phyloP scores from a whole-genome alignment of 177 flowering plant genomes.

The Tripterygium wilfordii region DNA sequence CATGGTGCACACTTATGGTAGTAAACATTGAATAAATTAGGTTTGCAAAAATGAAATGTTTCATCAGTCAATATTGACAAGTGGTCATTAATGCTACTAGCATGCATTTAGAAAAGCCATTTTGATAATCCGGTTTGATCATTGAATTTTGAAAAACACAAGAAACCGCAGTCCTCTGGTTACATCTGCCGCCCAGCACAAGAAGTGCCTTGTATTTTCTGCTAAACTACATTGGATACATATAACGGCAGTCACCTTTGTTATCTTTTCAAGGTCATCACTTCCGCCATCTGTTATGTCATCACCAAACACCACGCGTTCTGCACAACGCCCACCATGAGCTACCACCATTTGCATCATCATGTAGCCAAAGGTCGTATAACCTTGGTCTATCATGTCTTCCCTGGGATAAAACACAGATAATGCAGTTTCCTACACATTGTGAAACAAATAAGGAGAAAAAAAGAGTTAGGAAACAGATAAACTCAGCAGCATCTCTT shows the following conservation, averaged over 20 bases:
- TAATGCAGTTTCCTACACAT: constrained; percentile 82
- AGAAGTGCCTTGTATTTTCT: too few relatives aligned
- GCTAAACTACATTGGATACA: background rate
- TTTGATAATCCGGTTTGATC: too few relatives aligned
- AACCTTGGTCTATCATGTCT: constrained; percentile 83
- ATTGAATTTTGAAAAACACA: too few relatives aligned
- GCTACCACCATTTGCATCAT: constrained; percentile 99
- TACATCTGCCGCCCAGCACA: too few relatives aligned
- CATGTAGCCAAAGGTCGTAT: constrained; percentile 95
- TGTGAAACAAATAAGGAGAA: background rate
- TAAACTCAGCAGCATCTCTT: background rate
- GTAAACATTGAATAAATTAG: too few relatives aligned
- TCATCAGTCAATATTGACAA: too few relatives aligned
- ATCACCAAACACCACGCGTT: constrained; percentile 80
- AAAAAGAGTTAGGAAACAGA: background rate
- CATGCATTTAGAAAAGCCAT: too few relatives aligned
- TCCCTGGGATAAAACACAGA: constrained; percentile 94
- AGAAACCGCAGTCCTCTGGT: too few relatives aligned
- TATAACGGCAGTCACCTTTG: constrained; percentile 47
- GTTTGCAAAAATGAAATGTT: too few relatives aligned
- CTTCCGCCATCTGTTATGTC: constrained; percentile 91
- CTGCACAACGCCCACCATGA: constrained; percentile 99
- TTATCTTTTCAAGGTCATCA: constrained; percentile 85
- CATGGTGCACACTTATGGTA: too few relatives aligned
- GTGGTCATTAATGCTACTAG: too few relatives aligned